Evolutionary conservation across 2,329 filamentous ascomycete genomes (phyloP).

Genomic region (Monilinia fructicola): DNA sequence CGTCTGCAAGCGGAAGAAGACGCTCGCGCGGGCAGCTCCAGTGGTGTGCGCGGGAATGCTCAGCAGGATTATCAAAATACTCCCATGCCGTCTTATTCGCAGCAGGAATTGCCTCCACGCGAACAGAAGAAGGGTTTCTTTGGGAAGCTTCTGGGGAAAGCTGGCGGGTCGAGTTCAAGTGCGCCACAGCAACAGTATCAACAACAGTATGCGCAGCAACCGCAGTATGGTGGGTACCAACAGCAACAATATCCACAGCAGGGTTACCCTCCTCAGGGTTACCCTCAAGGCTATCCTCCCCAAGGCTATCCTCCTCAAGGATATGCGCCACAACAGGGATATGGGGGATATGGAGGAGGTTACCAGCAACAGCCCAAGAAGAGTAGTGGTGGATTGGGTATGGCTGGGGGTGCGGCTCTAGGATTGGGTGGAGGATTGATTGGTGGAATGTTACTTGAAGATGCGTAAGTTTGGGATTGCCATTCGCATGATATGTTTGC

Average conservation of each 20-base stretch:
- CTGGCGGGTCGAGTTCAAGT: constrained; percentile 25
- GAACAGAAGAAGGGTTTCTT: constrained; percentile 47
- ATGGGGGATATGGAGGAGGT: constrained; percentile 39
- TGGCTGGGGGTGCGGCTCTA: constrained; percentile 70
- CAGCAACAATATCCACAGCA: constrained; percentile 42
- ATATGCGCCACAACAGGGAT: constrained; percentile 39
- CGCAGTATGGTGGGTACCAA: constrained; percentile 24
- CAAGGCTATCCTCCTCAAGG: constrained; percentile 42
- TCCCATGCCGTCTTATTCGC: constrained; percentile 33
- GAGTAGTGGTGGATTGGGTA: constrained; percentile 58
- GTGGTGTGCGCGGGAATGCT: constrained; percentile 25
- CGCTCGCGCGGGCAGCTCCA: constrained; percentile 46
- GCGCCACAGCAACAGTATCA: constrained; percentile 35
- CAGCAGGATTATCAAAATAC: constrained; percentile 36
- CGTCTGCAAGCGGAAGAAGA: constrained; percentile 84
- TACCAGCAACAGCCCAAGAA: constrained; percentile 45
- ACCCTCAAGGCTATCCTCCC: constrained; percentile 40
- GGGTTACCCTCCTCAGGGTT: constrained; percentile 33
- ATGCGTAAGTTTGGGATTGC: constrained; percentile 46
- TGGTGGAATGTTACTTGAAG: constrained; percentile 70
- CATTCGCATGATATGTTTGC: background rate
- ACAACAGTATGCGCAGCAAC: constrained; percentile 21
- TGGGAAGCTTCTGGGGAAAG: constrained; percentile 51
- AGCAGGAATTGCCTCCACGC: constrained; percentile 47
- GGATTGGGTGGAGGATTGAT: constrained; percentile 80